These are phyloP conservation scores for Dittrichia graveolens DNA, from an alignment of 129 eudicot genomes.

Conservation along the genomic window DNA sequence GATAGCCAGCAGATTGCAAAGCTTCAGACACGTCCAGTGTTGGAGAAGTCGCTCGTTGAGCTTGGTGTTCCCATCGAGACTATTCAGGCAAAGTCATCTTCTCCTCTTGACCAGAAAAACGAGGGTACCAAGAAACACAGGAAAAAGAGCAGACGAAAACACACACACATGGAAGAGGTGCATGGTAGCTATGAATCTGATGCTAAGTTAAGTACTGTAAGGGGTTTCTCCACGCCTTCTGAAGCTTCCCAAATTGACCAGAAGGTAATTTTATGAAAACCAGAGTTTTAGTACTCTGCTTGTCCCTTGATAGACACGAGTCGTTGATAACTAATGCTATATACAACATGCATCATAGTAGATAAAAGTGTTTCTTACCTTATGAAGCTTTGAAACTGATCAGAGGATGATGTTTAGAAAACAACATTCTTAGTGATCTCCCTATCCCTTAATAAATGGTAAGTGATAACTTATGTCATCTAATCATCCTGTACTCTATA, in stretches of 20 bases:
- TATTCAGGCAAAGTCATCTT: conserved; percentile 37
- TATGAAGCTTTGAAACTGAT: too few species aligned
- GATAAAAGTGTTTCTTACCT: too few species aligned
- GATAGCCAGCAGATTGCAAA: conserved; percentile 91
- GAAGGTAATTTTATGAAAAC: conserved; percentile 43
- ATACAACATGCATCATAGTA: too few species aligned
- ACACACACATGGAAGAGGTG: conserved; percentile 40
- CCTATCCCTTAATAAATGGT: too few species aligned
- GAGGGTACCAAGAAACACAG: conserved; percentile 69
- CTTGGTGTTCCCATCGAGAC: conserved; percentile 84
- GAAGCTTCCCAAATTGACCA: conserved; percentile 44
- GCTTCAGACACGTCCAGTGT: conserved; percentile 52
- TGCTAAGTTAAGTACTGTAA: conserved; percentile 33
- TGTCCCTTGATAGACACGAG: too few species aligned
- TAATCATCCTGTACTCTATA: too few species aligned
- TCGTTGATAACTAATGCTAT: too few species aligned
- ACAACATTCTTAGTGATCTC: too few species aligned
- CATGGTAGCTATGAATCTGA: conserved; percentile 34
- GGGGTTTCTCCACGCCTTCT: conserved; percentile 41
- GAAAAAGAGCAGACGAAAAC: conserved; percentile 64
- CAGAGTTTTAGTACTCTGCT: neutral
- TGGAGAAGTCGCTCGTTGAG: conserved; percentile 77
- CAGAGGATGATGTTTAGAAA: too few species aligned
- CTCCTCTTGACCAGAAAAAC: conserved; percentile 50
- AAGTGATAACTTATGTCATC: too few species aligned